phyloP scores from a whole-genome alignment of 305 asterid species.

The Rubia tinctorum region DNA sequence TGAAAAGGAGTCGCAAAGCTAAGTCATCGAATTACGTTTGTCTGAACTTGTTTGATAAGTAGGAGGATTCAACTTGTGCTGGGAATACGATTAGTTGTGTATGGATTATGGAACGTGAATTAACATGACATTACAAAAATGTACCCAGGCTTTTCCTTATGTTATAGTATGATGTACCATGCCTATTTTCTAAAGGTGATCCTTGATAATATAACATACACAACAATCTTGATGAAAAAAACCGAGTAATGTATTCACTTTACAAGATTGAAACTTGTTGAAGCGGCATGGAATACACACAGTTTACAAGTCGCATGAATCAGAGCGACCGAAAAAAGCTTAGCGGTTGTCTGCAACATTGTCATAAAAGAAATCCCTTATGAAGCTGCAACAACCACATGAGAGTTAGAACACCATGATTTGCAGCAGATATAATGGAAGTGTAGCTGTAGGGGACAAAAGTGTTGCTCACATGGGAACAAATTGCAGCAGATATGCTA shows the following conservation, averaged over 20 bases:
- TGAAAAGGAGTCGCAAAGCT: conserved; percentile 43
- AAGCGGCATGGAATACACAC: neutral
- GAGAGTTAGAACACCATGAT: neutral
- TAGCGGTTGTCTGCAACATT: conserved; percentile 84
- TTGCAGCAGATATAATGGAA: neutral
- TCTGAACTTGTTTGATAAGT: neutral
- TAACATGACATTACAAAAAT: neutral
- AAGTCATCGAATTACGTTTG: conserved; percentile 10
- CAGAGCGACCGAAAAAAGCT: conserved; percentile 75
- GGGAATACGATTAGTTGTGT: neutral
- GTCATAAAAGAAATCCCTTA: conserved; percentile 75
- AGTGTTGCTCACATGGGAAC: conserved; percentile 64
- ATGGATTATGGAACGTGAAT: neutral
- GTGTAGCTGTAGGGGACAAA: neutral
- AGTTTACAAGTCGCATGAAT: conserved; percentile 67
- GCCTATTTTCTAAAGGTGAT: neutral
- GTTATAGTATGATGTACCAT: neutral
- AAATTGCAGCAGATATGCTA: conserved; percentile 65
- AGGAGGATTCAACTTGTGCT: neutral
- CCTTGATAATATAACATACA: neutral
- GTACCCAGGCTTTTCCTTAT: neutral
- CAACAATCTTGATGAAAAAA: neutral
- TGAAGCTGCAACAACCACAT: conserved; percentile 55
- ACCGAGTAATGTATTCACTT: neutral
- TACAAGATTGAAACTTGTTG: conserved; percentile 3